These are phyloP conservation scores for Neocucurbitaria cava DNA, from an alignment of 2,329 filamentous ascomycete species.

Conservation along the genomic window DNA sequence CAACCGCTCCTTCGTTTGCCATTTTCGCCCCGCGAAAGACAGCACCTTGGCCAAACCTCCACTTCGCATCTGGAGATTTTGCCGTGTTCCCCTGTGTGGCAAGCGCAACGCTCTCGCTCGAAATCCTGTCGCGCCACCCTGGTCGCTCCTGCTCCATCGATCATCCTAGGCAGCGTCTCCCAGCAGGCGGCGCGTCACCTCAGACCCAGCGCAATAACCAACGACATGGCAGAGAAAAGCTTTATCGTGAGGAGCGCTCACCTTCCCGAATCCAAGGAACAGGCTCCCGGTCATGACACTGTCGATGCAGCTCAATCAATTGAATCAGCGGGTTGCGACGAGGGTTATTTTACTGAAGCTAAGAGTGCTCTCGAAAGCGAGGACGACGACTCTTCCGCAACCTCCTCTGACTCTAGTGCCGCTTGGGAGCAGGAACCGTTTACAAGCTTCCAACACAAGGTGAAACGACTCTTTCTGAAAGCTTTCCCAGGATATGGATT, in stretches of 20 bases:
- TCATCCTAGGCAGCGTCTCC: not conserved
- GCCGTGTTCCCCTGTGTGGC: no score
- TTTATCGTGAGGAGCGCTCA: not conserved
- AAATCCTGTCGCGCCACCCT: no score
- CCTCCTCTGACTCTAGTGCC: not conserved
- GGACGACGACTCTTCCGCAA: not conserved
- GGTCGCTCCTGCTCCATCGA: not conserved
- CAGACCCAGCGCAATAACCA: not conserved
- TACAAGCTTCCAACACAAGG: conserved; percentile 8
- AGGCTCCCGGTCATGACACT: no score
- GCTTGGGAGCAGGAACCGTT: conserved; percentile 5
- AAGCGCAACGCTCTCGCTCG: no score
- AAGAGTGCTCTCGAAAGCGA: not conserved
- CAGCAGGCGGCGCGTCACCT: not conserved
- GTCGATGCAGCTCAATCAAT: not conserved
- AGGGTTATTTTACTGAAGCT: not conserved
- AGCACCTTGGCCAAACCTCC: no score
- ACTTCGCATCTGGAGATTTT: no score
- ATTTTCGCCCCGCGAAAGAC: no score
- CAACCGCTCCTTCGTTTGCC: no score
- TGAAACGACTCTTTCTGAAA: conserved; percentile 1
- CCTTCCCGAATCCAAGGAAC: not conserved
- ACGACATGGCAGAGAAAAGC: not conserved
- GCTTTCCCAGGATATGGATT: not conserved
- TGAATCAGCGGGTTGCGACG: not conserved